Evolutionary conservation across 208 protist genomes (phyloP).

Genomic region (Herpetomonas samuelpessoai): DNA sequence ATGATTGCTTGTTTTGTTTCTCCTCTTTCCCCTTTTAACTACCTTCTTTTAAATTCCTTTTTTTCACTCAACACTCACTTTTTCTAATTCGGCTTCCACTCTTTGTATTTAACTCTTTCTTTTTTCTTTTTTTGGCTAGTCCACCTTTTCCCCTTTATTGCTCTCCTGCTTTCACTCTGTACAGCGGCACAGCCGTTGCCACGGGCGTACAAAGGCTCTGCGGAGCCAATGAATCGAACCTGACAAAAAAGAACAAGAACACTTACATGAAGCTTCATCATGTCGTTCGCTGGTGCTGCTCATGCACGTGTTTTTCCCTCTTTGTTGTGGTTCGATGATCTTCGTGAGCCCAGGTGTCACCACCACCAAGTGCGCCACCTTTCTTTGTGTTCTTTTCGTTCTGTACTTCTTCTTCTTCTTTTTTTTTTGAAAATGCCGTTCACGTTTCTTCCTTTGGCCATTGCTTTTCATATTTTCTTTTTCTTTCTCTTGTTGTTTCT

Average conservation of each 20-base stretch:
- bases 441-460: too few species aligned
- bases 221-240: too few species aligned
- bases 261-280: too few species aligned
- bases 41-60: background rate
- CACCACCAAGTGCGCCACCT: too few species aligned
- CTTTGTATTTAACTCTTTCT: background rate
- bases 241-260: too few species aligned
- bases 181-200: background rate
- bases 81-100: background rate
- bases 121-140: background rate
- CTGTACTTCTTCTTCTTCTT: background rate
- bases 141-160: background rate
- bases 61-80: too few species aligned
- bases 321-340: too few species aligned
- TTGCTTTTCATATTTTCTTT: conserved; percentile 5
- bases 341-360: too few species aligned
- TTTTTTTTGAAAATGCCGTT: conserved; percentile 3
- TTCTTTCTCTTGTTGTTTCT: too few species aligned
- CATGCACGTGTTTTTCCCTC: too few species aligned
- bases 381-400: background rate
- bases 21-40: conserved; percentile 1
- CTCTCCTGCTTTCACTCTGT: background rate
- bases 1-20: background rate
- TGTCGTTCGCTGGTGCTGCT: too few species aligned
- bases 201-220: too few species aligned